Conservation (phyloP, 1,139 yeast species). For the Taphrina pruni region DNA sequence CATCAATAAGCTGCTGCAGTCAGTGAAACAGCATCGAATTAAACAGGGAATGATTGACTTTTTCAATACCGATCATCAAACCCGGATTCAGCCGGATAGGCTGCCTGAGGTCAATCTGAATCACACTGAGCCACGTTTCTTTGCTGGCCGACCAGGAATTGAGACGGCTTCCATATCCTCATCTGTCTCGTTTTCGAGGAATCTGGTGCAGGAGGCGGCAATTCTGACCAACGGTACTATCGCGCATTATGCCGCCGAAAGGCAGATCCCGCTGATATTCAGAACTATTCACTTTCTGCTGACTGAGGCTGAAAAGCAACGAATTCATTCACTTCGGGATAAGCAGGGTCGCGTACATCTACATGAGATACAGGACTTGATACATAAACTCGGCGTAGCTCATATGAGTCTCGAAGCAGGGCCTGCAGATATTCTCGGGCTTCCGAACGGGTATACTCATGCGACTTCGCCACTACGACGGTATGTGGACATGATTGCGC, state of each 20-base stretch:
- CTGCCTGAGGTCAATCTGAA: conserved; percentile 15
- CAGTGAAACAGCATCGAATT: conserved; percentile 3
- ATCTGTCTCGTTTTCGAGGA: conserved; percentile 20
- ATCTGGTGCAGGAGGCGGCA: conserved; percentile 40
- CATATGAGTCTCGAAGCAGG: conserved; percentile 9
- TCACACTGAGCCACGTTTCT: conserved; percentile 15
- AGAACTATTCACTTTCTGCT: conserved; percentile 55
- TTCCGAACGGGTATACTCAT: conserved; percentile 62
- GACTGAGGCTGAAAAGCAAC: conserved; percentile 5
- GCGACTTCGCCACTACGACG: conserved; percentile 91
- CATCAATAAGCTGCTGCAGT: conserved; percentile 46
- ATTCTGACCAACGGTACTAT: conserved; percentile 64
- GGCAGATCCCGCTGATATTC: conserved; percentile 65
- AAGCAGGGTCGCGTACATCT: conserved; percentile 6
- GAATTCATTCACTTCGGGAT: background rate
- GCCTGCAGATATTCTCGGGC: conserved; percentile 46
- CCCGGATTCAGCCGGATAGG: conserved; percentile 18
- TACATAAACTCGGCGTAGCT: conserved; percentile 14
- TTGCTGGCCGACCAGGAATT: conserved; percentile 32
- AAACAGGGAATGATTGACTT: conserved; percentile 30
- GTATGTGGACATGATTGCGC: conserved; percentile 80
- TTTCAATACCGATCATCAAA: conserved; percentile 4
- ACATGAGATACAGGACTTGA: background rate
- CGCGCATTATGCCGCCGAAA: conserved; percentile 59
- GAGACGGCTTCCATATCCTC: background rate